Percentiles rank a stretch among this genome's conserved stretches.
These are phyloP conservation scores for Pythium graminicola DNA, from an alignment of 352 stramenopile genomes.

Conservation along the genomic window DNA sequence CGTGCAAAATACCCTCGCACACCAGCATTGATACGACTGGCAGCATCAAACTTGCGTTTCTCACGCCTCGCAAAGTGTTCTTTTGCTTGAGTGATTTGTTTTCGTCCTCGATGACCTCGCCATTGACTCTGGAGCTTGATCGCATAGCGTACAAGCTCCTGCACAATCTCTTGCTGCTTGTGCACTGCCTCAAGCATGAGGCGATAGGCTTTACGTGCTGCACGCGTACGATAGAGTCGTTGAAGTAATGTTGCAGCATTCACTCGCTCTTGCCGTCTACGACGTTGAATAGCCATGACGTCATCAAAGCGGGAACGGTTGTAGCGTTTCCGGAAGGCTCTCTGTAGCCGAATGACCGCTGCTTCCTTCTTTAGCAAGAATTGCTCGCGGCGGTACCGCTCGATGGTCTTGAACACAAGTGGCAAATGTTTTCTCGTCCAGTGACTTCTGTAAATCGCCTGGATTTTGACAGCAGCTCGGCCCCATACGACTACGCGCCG, in stretches of 20 bases:
- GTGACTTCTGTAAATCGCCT: slow-evolving; percentile 55
- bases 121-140: slow-evolving; percentile 63
- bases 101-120: slow-evolving; percentile 41
- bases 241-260: slow-evolving; percentile 51
- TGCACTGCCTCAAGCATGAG: slow-evolving; percentile 41
- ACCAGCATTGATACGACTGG: slow-evolving; percentile 55
- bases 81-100: slow-evolving; percentile 29
- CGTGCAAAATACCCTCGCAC: slow-evolving; percentile 59
- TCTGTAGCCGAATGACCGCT: slow-evolving; percentile 43
- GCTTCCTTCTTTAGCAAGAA: slow-evolving; percentile 31
- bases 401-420: slow-evolving; percentile 54
- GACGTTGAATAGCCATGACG: slow-evolving; percentile 59
- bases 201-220: slow-evolving; percentile 44
- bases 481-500: slow-evolving; percentile 33
- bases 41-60: slow-evolving; percentile 30
- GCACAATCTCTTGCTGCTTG: slow-evolving; percentile 30
- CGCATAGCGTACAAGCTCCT: slow-evolving; percentile 32
- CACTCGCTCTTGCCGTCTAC: slow-evolving; percentile 40
- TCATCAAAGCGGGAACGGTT: slow-evolving; percentile 66
- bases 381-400: slow-evolving; percentile 51
- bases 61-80: slow-evolving; percentile 31
- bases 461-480: slow-evolving; percentile 40
- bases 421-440: slow-evolving; percentile 44
- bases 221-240: slow-evolving; percentile 50
- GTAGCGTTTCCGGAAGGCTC: slow-evolving; percentile 51